Conservation (phyloP, 768 basidiomycete species). For the Boletus rubropictus region DNA sequence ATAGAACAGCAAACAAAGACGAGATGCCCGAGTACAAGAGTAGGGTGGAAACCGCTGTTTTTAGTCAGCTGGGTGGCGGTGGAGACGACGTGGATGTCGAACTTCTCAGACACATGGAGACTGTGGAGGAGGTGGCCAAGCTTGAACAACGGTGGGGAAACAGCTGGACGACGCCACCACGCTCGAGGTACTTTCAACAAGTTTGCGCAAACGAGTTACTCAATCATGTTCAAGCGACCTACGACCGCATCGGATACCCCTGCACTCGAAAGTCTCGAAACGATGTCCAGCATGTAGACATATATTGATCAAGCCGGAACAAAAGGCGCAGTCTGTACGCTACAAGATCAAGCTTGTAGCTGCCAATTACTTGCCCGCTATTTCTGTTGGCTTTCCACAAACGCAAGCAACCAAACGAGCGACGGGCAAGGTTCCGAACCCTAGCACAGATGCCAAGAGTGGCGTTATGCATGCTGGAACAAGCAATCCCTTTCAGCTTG, state of each 20-base stretch:
- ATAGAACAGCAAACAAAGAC: slow-evolving; percentile 63
- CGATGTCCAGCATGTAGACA: slow-evolving; percentile 92
- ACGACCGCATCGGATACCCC: slow-evolving; percentile 82
- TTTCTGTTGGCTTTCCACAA: slow-evolving; percentile 66
- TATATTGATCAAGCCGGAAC: slow-evolving; percentile 97
- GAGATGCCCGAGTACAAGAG: slow-evolving; percentile 75
- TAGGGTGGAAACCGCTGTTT: slow-evolving; percentile 57
- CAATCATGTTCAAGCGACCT: slow-evolving; percentile 52
- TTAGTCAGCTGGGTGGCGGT: slow-evolving; percentile 48
- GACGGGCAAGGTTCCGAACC: slow-evolving; percentile 31
- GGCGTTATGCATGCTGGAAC: slow-evolving; percentile 61
- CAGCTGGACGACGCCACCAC: slow-evolving; percentile 69
- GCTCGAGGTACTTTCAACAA: slow-evolving; percentile 44
- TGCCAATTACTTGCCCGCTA: slow-evolving; percentile 86
- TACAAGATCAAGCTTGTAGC: slow-evolving; percentile 99
- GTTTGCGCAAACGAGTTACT: neutral
- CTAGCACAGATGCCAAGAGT: slow-evolving; percentile 35
- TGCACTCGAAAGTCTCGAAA: slow-evolving; percentile 92
- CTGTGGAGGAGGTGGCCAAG: slow-evolving; percentile 55
- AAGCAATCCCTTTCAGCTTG: slow-evolving; percentile 84
- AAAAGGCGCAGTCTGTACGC: slow-evolving; percentile 89
- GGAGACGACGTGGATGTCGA: slow-evolving; percentile 69
- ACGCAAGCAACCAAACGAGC: slow-evolving; percentile 36
- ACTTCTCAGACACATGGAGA: slow-evolving; percentile 59
- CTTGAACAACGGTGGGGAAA: slow-evolving; percentile 77